Base-by-base conservation (phyloP, 495 filamentous ascomycete species). In the Penicillium argentinense region DNA sequence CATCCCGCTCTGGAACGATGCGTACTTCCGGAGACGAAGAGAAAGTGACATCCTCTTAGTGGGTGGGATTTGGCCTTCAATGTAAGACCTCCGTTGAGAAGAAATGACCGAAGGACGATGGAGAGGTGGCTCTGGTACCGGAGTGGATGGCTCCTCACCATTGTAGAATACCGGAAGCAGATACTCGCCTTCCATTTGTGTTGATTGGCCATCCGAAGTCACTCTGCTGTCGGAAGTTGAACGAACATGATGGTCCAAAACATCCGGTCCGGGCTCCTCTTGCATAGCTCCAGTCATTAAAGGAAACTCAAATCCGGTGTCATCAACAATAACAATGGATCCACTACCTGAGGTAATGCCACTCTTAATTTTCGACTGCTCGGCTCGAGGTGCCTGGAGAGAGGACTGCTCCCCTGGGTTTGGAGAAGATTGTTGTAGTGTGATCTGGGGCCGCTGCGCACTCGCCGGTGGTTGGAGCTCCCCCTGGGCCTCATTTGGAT, bases 291-390 rank as follows among this genome's bases (percentile, higher is more conserved):
- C 71, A 5, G 71, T 67, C 60, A 67, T 72, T 2, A 57, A 29
- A 22, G 66, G 65, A 22, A 67, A 52, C 17, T 67, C 62, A 17
- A 71, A 56, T 5, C 71, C 69, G 22, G 71, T 73, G 36, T 70
- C 72, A 62, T 96, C 87, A 12, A 95, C 82, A 54, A 96, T 93
- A 22, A 95, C 80, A 51, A 96, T 93, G 0, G 89, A 95, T 51
- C 87, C 80, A 64, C 88, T 95, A 5, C 88, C 88, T 27, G 73
- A 76, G 0, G 89, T 92, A 24, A 95, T 72, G 22, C 75, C 82
- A 53, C 82, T 86, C 30, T 71, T 63, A 2, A 68, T 54, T 39
- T 78, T 72, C 14, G 52, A 44, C 12, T 29, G 24, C 5, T 47
- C 42, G 2, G 48, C 37, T 9, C 41, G 23, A 1, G 54, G 39